These are phyloP conservation scores for Cladosporium sp. DNA, from an alignment of 2,329 filamentous ascomycete species.

Conservation along the genomic window DNA sequence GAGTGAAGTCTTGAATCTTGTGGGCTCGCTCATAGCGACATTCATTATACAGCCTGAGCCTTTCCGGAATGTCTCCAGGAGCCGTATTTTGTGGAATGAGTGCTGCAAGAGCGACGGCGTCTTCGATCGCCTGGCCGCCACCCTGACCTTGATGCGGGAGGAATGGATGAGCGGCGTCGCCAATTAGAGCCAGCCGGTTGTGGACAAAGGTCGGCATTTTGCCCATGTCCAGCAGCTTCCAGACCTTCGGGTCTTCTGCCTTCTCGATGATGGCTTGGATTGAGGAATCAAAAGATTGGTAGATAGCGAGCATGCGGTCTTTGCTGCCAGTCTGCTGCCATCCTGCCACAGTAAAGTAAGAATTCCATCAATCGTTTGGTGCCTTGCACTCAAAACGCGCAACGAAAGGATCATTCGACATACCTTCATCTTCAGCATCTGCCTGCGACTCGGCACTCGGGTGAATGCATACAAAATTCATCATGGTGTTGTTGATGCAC, in stretches of 20 bases:
- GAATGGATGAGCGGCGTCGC: conserved; percentile 67
- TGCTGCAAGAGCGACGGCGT: conserved; percentile 56
- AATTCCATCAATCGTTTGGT: neutral
- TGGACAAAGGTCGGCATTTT: conserved; percentile 53
- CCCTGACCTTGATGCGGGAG: conserved; percentile 62
- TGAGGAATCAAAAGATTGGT: conserved; percentile 34
- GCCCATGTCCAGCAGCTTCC: conserved; percentile 61
- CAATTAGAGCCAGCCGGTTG: conserved; percentile 54
- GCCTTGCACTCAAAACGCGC: no score
- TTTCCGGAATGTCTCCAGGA: conserved; percentile 46
- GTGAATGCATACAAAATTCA: conserved; percentile 46
- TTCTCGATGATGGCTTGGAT: conserved; percentile 36
- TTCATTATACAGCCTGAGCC: conserved; percentile 55
- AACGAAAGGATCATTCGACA: neutral
- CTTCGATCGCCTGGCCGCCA: conserved; percentile 62
- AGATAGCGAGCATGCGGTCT: conserved; percentile 38
- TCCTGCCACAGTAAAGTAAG: conserved; percentile 16
- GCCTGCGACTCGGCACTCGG: conserved; percentile 30
- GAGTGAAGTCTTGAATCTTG: conserved; percentile 55
- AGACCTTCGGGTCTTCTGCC: conserved; percentile 41
- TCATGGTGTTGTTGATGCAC: conserved; percentile 41
- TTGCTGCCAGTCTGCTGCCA: conserved; percentile 38
- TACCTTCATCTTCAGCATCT: conserved; percentile 16
- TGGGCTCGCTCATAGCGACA: conserved; percentile 56
- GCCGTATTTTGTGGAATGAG: conserved; percentile 49